Percentiles rank a stretch among this genome's conserved stretches.
These are phyloP conservation scores for Chlorencoelia australis DNA, from an alignment of 2,329 filamentous ascomycete genomes.

Conservation along the genomic window DNA sequence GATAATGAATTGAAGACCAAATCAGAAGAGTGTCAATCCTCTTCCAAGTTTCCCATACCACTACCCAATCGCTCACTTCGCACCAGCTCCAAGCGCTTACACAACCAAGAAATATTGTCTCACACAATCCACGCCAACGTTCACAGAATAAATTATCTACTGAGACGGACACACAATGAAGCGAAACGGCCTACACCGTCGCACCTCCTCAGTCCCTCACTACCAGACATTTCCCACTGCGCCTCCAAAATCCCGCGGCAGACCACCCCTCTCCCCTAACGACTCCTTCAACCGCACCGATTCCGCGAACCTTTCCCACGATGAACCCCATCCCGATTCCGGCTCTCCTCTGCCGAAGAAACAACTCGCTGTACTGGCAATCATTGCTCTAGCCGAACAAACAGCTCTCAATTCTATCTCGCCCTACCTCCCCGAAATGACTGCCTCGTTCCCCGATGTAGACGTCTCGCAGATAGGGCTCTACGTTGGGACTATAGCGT, in stretches of 20 bases:
- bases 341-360: conserved; percentile 65
- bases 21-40: no score
- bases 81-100: no score
- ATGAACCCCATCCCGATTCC: conserved; percentile 25
- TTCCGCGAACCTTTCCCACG: conserved; percentile 27
- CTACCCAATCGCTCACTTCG: no score
- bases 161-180: no score
- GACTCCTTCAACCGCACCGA: conserved; percentile 25
- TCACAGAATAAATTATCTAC: no score
- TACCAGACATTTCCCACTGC: conserved; percentile 77
- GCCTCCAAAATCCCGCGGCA: conserved; percentile 56
- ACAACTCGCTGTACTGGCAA: conserved; percentile 75
- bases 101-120: no score
- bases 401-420: conserved; percentile 94
- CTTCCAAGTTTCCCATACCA: no score
- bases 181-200: conserved; percentile 17
- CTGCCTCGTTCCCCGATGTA: conserved; percentile 73
- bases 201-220: conserved; percentile 39
- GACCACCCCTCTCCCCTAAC: conserved; percentile 25
- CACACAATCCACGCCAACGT: no score
- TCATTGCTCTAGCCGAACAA: conserved; percentile 88
- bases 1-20: no score
- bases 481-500: conserved; percentile 85
- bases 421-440: conserved; percentile 91
- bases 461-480: conserved; percentile 61